These are phyloP conservation scores for Micractinium conductrix DNA, from an alignment of 139 green algal species.

Conservation along the genomic window DNA sequence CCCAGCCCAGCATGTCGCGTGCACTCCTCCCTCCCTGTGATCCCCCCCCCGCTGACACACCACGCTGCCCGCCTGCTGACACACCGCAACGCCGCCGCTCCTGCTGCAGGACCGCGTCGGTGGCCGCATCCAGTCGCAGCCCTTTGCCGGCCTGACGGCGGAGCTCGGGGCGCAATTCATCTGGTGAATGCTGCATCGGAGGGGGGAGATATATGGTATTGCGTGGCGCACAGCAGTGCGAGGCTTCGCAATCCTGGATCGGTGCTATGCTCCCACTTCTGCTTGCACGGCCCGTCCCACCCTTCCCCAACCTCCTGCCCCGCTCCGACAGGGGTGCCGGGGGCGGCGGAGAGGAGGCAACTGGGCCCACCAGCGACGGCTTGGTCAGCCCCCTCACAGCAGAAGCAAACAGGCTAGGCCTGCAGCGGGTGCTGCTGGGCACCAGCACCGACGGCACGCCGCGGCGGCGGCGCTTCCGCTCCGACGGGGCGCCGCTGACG, in stretches of 20 bases:
- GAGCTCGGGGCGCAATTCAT: conserved; percentile 27
- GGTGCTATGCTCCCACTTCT: no score
- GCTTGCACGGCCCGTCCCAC: no score
- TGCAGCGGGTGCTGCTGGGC: neutral
- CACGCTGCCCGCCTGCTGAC: neutral
- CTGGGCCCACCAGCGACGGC: neutral
- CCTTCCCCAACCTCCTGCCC: no score
- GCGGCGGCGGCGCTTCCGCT: neutral
- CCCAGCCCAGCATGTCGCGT: no score
- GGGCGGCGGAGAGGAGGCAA: no score
- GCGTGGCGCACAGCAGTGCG: no score
- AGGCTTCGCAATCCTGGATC: no score
- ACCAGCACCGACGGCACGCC: neutral
- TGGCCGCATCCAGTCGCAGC: conserved; percentile 4
- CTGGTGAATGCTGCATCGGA: neutral
- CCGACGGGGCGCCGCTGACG: neutral
- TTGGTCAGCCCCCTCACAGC: neutral
- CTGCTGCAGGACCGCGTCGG: conserved; percentile 12
- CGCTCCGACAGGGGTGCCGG: no score
- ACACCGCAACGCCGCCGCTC: neutral
- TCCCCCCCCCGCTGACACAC: neutral
- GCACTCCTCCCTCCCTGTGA: neutral
- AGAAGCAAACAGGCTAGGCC: neutral
- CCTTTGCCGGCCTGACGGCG: neutral
- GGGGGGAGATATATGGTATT: no score